Evolutionary conservation across 2,329 filamentous ascomycete species (phyloP).

Genomic region (Fusarium gaditjirri): DNA sequence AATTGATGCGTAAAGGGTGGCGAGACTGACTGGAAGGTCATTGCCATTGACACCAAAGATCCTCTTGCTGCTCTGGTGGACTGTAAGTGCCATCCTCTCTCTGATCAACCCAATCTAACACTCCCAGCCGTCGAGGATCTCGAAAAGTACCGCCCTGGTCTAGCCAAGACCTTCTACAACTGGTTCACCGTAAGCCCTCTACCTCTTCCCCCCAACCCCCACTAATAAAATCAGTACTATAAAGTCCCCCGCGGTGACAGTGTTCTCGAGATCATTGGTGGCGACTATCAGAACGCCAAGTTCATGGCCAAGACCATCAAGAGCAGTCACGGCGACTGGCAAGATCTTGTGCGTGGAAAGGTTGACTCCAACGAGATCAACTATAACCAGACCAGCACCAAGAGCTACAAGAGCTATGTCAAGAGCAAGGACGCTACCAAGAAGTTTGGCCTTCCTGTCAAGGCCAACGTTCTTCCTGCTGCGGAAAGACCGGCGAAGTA

Average conservation of each 20-base stretch:
- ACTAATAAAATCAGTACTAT: conserved; percentile 48
- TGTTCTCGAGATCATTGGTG: conserved; percentile 51
- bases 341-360: conserved; percentile 52
- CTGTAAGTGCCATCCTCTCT: conserved; percentile 38
- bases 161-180: conserved; percentile 49
- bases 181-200: conserved; percentile 51
- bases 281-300: conserved; percentile 50
- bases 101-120: conserved; percentile 2
- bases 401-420: conserved; percentile 48
- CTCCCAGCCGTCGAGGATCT: conserved; percentile 49
- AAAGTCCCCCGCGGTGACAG: conserved; percentile 52
- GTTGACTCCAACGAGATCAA: conserved; percentile 53
- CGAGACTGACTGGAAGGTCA: conserved; percentile 55
- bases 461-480: conserved; percentile 46
- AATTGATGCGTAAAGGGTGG: conserved; percentile 35
- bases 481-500: conserved; percentile 48
- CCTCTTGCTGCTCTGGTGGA: conserved; percentile 50
- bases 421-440: conserved; percentile 47
- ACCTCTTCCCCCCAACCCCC: rapidly evolving
- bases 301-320: conserved; percentile 47
- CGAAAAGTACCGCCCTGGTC: conserved; percentile 52
- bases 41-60: conserved; percentile 53
- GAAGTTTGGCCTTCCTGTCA: conserved; percentile 46
- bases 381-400: conserved; percentile 53
- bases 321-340: conserved; percentile 54